A percentile compares a stretch with the other conserved stretches of the same genome.
Conservation (phyloP, 2,329 filamentous ascomycete species). For the Triangularia verruculosa region DNA sequence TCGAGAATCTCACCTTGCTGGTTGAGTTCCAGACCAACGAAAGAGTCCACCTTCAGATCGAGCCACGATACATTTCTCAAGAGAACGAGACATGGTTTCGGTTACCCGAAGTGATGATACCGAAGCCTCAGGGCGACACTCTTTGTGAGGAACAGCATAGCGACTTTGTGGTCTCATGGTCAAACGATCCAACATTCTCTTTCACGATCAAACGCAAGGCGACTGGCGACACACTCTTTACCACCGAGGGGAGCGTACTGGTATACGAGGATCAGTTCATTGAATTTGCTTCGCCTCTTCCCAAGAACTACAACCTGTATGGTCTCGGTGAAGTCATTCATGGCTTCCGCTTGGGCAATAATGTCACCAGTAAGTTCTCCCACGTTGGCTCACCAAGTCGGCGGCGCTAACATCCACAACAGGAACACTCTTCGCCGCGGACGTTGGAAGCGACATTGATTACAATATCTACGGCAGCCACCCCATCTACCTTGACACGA, state of each 20-base stretch:
- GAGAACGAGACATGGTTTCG: slow-evolving; percentile 66
- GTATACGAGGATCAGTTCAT: slow-evolving; percentile 78
- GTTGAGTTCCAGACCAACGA: slow-evolving; percentile 65
- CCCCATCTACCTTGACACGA: slow-evolving; percentile 75
- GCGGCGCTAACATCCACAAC: not conserved
- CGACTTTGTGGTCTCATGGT: slow-evolving; percentile 54
- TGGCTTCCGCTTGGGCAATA: slow-evolving; percentile 67
- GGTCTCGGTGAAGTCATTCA: slow-evolving; percentile 73
- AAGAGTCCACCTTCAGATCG: slow-evolving; percentile 68
- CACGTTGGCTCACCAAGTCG: not conserved
- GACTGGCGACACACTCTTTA: slow-evolving; percentile 65
- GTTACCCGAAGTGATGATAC: slow-evolving; percentile 61
- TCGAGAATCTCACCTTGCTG: slow-evolving; percentile 62
- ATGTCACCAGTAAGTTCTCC: slow-evolving; percentile 56
- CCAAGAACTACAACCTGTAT: slow-evolving; percentile 71
- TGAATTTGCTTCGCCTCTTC: slow-evolving; percentile 64
- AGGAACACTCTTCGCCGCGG: slow-evolving; percentile 59
- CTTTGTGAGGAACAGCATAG: slow-evolving; percentile 47
- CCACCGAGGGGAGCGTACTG: slow-evolving; percentile 60
- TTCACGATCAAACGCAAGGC: slow-evolving; percentile 61
- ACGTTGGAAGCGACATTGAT: slow-evolving; percentile 63
- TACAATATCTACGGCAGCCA: slow-evolving; percentile 73
- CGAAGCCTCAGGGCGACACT: slow-evolving; percentile 44
- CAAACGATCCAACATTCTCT: slow-evolving; percentile 59
- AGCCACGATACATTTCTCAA: slow-evolving; percentile 59